Evolutionary conservation across 768 basidiomycete genomes (phyloP).

Genomic region (Tulasnella sp.): DNA sequence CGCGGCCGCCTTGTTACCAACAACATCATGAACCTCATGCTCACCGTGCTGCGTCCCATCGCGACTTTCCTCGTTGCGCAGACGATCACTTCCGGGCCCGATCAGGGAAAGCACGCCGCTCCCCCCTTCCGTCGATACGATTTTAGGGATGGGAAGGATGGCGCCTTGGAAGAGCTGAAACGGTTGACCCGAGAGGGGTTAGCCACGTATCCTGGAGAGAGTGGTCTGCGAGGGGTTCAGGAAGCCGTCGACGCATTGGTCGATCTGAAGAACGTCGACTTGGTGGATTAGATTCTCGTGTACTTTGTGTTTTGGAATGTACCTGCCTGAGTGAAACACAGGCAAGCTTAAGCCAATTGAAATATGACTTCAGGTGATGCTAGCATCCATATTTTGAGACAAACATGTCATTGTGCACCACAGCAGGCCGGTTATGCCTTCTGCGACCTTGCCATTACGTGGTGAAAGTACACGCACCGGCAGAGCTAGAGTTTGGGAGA

Average conservation of each 20-base stretch:
- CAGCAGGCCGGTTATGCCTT: too few relatives aligned
- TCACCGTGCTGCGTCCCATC: background rate
- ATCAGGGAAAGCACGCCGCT: background rate
- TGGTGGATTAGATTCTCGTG: too few relatives aligned
- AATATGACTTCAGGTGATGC: too few relatives aligned
- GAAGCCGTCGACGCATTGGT: background rate
- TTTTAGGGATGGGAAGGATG: background rate
- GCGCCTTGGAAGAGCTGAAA: background rate
- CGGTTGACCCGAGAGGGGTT: background rate
- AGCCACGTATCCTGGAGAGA: background rate
- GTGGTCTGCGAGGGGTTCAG: background rate
- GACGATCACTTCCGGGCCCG: background rate
- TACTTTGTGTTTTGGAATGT: too few relatives aligned
- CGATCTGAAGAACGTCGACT: too few relatives aligned
- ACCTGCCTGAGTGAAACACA: too few relatives aligned
- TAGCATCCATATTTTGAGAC: too few relatives aligned
- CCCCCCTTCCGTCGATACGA: background rate
- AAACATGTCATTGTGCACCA: too few relatives aligned
- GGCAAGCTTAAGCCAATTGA: too few relatives aligned
- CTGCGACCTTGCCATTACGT: too few relatives aligned
- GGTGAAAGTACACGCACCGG: too few relatives aligned
- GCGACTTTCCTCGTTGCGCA: background rate
- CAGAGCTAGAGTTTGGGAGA: too few relatives aligned
- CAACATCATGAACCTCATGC: constrained; percentile 6
- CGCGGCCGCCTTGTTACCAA: constrained; percentile 1